Evolutionary conservation across 2,329 filamentous ascomycete genomes (phyloP), one percentile per base, ranked within the genome.

Genomic region (Claviceps capensis): DNA sequence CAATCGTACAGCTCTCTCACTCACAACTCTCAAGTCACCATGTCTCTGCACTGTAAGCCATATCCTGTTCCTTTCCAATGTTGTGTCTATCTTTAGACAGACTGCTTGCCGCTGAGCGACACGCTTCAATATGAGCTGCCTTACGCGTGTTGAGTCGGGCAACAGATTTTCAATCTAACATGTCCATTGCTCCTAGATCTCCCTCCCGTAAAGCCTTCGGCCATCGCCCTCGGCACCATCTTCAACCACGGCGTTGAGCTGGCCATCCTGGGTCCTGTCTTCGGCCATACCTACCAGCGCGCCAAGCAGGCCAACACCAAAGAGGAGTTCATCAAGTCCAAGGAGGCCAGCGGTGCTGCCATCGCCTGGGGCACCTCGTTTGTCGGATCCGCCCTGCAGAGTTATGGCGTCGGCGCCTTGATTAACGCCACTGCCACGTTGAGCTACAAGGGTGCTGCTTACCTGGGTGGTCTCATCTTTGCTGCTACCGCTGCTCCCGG

Each of bases 391-490:
- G 88, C 85, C 54, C 72, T 96, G 55, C 89, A 95, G 76, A 81
- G 85, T 56, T 95, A 95, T 65, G 89, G 88, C 66, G 85, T 95
- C 57, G 89, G 84, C 61, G 89, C 89, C 56, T 75, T 95, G 60
- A 86, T 91, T 77, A 97, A 97, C 70, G 89, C 90, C 59, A 97
- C 91, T 43, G 90, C 88, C 59, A 96, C 91, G 51, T 77, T 97
- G 58, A 89, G 81, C 73, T 97, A 97, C 78, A 97, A 95, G 81
- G 93, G 93, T 61, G 89, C 93, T 57, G 88, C 91, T 52, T 97
- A 96, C 75, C 78, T 97, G 55, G 93, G 93, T 60, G 78, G 78
- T 55, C 75, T 97, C 67, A 86, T 97, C 76, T 97, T 97, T 78
- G 78, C 89, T 58, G 91, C 91, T 61, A 90, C 84, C 61, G 83